phyloP scores from a whole-genome alignment of 1,284 basidiomycete genomes.

The Schizophyllum commune region DNA sequence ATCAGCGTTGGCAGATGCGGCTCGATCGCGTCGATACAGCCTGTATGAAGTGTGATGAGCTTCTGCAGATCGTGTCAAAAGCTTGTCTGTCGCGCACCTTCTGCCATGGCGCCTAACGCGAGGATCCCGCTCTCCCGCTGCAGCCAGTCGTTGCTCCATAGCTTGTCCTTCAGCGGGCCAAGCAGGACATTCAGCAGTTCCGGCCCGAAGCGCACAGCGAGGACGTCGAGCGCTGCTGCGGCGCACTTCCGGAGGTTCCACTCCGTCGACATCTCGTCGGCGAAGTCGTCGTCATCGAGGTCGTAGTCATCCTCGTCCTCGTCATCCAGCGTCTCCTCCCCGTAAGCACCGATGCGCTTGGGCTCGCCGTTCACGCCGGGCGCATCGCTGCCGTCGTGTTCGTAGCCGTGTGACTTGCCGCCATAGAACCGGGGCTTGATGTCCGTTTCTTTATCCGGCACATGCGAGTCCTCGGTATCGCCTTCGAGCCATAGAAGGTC shows the following conservation, averaged over 20 bases:
- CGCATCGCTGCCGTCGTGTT: slow-evolving; percentile 52
- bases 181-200: slow-evolving; percentile 87
- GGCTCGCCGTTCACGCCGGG: slow-evolving; percentile 27
- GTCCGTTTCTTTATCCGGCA: slow-evolving; percentile 90
- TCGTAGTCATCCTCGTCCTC: slow-evolving; percentile 86
- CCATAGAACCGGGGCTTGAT: slow-evolving; percentile 95
- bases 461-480: slow-evolving; percentile 84
- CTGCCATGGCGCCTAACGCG: slow-evolving; percentile 96
- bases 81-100: slow-evolving; percentile 51
- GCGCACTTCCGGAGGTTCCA: slow-evolving; percentile 99
- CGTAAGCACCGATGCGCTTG: slow-evolving; percentile 58
- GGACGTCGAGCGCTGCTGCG: slow-evolving; percentile 94
- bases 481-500: slow-evolving; percentile 94
- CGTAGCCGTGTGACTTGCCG: slow-evolving; percentile 77
- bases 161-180: slow-evolving; percentile 85
- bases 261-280: slow-evolving; percentile 95
- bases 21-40: slow-evolving; percentile 94
- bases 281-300: slow-evolving; percentile 86
- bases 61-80: background rate
- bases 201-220: slow-evolving; percentile 82
- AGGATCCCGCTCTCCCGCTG: slow-evolving; percentile 95
- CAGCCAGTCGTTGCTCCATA: slow-evolving; percentile 93
- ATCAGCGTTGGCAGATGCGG: slow-evolving; percentile 90
- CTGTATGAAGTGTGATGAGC: slow-evolving; percentile 33
- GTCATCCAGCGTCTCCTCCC: slow-evolving; percentile 62